A percentile compares a stretch with the other conserved stretches of the same genome.
Evolutionary conservation across 2,329 filamentous ascomycete genomes (phyloP).

Genomic region (Phyllachora maydis): DNA sequence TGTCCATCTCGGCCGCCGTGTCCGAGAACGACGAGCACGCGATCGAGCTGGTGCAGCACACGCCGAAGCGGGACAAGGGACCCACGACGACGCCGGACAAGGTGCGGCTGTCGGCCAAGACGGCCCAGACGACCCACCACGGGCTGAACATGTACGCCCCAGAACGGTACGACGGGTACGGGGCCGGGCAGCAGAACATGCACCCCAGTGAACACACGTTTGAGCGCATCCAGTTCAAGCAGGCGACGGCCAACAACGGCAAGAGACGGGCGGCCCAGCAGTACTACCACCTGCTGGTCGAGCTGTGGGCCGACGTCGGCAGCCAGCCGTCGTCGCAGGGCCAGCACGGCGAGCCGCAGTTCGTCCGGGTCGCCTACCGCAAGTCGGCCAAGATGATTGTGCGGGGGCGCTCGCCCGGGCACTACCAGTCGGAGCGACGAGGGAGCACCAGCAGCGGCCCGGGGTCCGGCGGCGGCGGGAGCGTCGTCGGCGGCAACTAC

Average conservation of each 20-base stretch:
- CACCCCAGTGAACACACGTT: conserved; percentile 41
- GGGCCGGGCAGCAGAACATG: conserved; percentile 16
- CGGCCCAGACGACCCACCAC: conserved; percentile 25
- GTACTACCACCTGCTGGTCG: conserved; percentile 79
- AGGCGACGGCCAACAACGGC: conserved; percentile 83
- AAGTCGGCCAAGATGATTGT: conserved; percentile 72
- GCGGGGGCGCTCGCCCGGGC: conserved; percentile 64
- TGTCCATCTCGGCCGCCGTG: conserved; percentile 69
- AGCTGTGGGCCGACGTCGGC: conserved; percentile 54
- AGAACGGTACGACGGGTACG: conserved; percentile 21
- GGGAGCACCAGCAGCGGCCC: conserved; percentile 49
- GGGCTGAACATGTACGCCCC: conserved; percentile 18
- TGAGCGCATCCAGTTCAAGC: conserved; percentile 87
- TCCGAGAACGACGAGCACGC: conserved; percentile 54
- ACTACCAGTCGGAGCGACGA: conserved; percentile 53
- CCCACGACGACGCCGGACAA: conserved; percentile 56
- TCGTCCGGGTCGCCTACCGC: conserved; percentile 48
- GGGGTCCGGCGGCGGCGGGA: conserved; percentile 40
- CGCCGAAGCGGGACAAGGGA: conserved; percentile 77
- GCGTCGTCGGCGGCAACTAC: conserved; percentile 24
- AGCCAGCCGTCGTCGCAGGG: conserved; percentile 14
- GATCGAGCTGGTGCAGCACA: conserved; percentile 77
- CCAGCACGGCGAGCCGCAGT: conserved; percentile 27
- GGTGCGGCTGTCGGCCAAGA: conserved; percentile 44
- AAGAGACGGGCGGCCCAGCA: conserved; percentile 80